Conservation (phyloP, 2,329 filamentous ascomycete species). For the Achaetomium macrosporum region DNA sequence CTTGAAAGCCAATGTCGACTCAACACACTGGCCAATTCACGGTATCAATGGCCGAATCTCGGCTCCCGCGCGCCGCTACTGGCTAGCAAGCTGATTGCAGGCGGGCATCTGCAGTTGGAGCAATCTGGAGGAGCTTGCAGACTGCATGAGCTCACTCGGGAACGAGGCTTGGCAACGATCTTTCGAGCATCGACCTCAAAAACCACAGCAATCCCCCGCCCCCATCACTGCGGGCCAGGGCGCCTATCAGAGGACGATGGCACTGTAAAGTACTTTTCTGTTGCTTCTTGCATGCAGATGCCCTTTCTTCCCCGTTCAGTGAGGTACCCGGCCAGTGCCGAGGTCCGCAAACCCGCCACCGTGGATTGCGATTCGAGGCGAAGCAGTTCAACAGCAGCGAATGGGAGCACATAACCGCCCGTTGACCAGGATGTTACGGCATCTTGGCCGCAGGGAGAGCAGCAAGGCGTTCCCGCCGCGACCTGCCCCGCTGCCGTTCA, state of each 20-base stretch:
- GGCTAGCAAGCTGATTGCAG: no score
- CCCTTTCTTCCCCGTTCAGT: not conserved
- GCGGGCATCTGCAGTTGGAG: no score
- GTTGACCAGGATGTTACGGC: slow-evolving; percentile 15
- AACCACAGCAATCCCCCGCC: not conserved
- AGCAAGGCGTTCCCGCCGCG: slow-evolving; percentile 24
- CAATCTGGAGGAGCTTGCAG: not conserved
- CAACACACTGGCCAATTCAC: no score
- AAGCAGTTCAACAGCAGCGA: slow-evolving; percentile 18
- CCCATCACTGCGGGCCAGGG: not conserved
- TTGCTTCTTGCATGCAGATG: not conserved
- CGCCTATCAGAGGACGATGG: slow-evolving; percentile 14
- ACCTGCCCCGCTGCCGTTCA: slow-evolving; percentile 3
- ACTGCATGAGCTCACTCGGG: no score
- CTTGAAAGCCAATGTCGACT: no score
- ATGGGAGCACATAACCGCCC: slow-evolving; percentile 18
- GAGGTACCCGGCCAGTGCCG: not conserved
- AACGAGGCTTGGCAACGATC: not conserved
- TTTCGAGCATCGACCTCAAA: not conserved
- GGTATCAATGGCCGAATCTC: no score
- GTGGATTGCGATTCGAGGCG: slow-evolving; percentile 24
- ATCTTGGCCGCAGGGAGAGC: slow-evolving; percentile 14
- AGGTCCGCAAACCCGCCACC: slow-evolving; percentile 14
- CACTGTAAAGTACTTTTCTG: not conserved
- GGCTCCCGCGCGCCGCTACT: no score